These are phyloP conservation scores for Monosporozyma solicola DNA, from an alignment of 805 yeast species.

Conservation along the genomic window DNA sequence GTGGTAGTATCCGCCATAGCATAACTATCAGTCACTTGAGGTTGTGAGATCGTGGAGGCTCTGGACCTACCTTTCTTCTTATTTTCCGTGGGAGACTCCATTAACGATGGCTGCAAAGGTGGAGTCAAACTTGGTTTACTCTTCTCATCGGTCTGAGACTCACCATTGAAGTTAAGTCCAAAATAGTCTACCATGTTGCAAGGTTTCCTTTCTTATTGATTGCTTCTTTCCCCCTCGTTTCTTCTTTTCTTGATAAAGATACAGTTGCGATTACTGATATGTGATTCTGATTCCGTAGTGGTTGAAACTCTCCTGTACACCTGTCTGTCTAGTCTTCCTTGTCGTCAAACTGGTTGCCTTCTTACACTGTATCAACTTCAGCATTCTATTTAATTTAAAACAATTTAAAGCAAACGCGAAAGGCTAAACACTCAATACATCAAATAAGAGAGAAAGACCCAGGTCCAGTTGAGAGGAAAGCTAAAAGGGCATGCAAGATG, in stretches of 20 bases:
- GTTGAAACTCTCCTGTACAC: neutral
- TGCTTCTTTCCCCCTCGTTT: neutral
- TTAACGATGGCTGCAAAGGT: neutral
- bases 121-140: neutral
- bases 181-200: neutral
- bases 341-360: neutral
- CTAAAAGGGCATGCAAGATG: slow-evolving; percentile 9
- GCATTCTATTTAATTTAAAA: neutral
- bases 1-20: neutral
- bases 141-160: neutral
- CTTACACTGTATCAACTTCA: neutral
- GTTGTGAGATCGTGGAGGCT: neutral
- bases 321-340: neutral
- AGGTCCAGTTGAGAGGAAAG: neutral
- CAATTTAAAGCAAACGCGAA: neutral
- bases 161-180: neutral
- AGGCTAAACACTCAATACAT: neutral
- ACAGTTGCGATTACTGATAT: neutral
- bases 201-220: too few species aligned
- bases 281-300: neutral
- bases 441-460: neutral
- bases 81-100: neutral
- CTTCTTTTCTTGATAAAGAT: too few species aligned
- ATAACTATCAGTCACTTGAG: neutral
- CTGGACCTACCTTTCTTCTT: neutral